phyloP scores from a whole-genome alignment of 352 stramenopile species.

The Phytophthora pisi region DNA sequence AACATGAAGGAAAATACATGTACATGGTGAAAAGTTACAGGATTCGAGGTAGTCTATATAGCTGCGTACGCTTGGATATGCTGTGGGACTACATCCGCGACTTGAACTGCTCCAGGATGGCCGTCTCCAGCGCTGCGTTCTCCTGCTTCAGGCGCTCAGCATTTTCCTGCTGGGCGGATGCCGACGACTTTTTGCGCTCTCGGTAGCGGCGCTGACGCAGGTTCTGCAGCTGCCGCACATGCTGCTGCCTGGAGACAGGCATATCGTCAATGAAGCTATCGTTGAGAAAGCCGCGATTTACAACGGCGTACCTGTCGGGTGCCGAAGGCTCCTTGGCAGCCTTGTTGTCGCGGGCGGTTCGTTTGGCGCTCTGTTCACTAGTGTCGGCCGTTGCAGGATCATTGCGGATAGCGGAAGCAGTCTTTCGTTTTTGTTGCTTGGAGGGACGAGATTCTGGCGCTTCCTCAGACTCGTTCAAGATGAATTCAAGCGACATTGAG shows the following conservation, averaged over 20 bases:
- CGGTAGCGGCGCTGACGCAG: conserved; percentile 52
- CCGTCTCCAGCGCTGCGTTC: conserved; percentile 49
- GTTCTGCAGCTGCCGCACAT: conserved; percentile 49
- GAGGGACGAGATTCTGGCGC: conserved; percentile 2
- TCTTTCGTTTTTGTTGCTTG: conserved; percentile 4
- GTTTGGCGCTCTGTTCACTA: background rate
- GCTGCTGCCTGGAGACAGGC: conserved; percentile 29
- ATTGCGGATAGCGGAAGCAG: background rate
- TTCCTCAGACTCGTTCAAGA: conserved; percentile 27
- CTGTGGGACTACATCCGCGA: background rate
- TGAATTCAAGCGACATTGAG: conserved; percentile 44
- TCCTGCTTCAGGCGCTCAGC: conserved; percentile 57
- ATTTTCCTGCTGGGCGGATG: conserved; percentile 36
- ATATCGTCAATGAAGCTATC: background rate
- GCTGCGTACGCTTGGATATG: no score
- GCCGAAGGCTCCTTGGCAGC: background rate
- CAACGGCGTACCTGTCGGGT: background rate
- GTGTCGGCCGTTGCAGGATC: background rate
- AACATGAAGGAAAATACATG: no score
- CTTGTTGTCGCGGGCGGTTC: background rate
- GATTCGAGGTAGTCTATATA: no score
- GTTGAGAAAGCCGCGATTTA: background rate
- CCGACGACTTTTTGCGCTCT: conserved; percentile 49
- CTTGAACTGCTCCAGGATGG: conserved; percentile 35
- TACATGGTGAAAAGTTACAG: no score